Evolutionary conservation across 495 filamentous ascomycete genomes (phyloP), one percentile per base, ranked within the genome.

Genomic region (Monascus purpureus): DNA sequence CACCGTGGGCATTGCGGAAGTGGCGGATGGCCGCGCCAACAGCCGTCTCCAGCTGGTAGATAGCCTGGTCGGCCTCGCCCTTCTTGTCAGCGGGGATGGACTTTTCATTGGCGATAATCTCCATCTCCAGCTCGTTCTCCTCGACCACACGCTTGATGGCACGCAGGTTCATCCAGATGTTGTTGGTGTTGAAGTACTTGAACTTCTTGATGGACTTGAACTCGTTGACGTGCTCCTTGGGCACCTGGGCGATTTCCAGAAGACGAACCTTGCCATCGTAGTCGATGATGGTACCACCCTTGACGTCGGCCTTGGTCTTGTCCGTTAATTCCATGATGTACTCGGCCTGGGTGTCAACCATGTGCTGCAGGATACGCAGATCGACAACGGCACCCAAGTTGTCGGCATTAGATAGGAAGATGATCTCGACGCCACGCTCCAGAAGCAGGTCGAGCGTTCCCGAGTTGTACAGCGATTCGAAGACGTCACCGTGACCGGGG

Each of bases 201-300:
- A 99, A 99, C 72, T 99, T 99, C 80, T 96, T 99, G 68, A 99
- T 99, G 29, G 90, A 95, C 77, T 99, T 99, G 83, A 99, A 99
- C 65, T 99, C 90, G 65, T 99, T 95, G 50, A 82, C 80, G 66
- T 99, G 88, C 66, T 96, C 85, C 73, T 94, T 96, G 62, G 92
- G 90, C n/a, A 99, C 90, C 66, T 99, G 90, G 8, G 90, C 90
- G 43, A 99, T 94, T 72, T 99, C 90, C 22, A 99, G 77, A 24
- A 99, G 77, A 47, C 90, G 86, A 43, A 85, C 90, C 38, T 81
- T 83, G 46, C 86, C 87, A 50, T 99, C 90, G 60, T 93, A 93
- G 67, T 99, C 86, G 54, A 99, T 99, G 65, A 99, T 99, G 51
- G 90, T 99, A 67, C 90, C 90, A 77, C 90, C 90, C 79, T 99